Base-by-base conservation (phyloP, 192 early-diverging fungal species). In the Backusella mclennaniae region DNA sequence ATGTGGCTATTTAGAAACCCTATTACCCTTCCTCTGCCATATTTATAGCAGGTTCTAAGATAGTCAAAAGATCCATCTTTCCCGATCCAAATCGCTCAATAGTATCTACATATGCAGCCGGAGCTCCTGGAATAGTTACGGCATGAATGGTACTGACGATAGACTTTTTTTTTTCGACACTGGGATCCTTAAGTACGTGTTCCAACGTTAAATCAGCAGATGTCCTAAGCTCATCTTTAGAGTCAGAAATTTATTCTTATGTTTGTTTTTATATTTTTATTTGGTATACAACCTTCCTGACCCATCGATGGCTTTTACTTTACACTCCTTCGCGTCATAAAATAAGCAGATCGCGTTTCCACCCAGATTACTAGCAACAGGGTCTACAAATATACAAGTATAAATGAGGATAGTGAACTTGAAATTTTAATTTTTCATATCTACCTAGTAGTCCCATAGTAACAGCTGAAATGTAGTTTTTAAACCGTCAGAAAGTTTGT, bases 91-190 rank as follows among this genome's bases (percentile, higher is more conserved):
- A 92, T 6, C 36, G 41, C 70, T 85, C 75, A 5, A 93, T 75
- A 1, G 88, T 85, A 76, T 95, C 92, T 5, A 87, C 75, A 91
- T 92, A 95, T 14, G 88, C 93, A 1, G 89, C 87, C 6, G 88
- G 90, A 9, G 93, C 92, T 17, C 91, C 92, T 1, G 92, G 92
- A 19, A 95, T 89, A 9, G 90, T 94, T 15, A 88, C 82, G 2
- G 83, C 70, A 71, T 86, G 85, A 56, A 83, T 82, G 67, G 84
- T 81, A 66, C 66, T 73, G 1, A 35, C 19, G 11, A 87, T 86
- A 14, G 88, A 75, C 31, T 73, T 73, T 44, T 69, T 53, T 12
- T 69, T 76, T 12, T 17, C 66, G 17, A 84, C 73, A 1, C 74
- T 79, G 46, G 83, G 67, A 42, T 77, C 70, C 1, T 71, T 73